Evolutionary conservation across 139 green algal species (phyloP).

Genomic region (Chlamydomonas schloesseri): DNA sequence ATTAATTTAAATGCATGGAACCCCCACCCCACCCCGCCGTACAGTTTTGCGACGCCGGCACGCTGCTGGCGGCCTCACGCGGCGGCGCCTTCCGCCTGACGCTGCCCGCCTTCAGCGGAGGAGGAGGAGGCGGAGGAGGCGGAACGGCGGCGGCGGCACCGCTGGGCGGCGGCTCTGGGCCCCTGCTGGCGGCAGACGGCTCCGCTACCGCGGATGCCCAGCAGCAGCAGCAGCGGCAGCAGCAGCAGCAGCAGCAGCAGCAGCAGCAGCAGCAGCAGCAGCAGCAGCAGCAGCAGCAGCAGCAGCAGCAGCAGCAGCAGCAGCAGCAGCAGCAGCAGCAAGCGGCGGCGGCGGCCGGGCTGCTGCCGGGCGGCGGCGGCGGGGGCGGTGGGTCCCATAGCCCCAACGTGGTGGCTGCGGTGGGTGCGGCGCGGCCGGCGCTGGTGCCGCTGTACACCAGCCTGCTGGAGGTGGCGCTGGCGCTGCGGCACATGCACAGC

Average conservation of each 20-base stretch:
- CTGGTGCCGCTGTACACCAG: slow-evolving; percentile 21
- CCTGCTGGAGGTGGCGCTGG: slow-evolving; percentile 32
- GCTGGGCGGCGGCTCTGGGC: no score
- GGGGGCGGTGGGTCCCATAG: neutral
- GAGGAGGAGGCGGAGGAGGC: no score
- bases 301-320: neutral
- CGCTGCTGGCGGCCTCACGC: neutral
- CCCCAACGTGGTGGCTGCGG: neutral
- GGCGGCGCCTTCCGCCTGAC: neutral
- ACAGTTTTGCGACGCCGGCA: slow-evolving; percentile 17
- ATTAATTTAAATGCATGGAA: no score
- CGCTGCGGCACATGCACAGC: neutral
- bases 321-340: neutral
- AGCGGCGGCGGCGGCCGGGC: neutral
- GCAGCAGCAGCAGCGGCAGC: no score
- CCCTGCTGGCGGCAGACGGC: no score
- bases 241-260: no score
- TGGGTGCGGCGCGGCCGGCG: neutral
- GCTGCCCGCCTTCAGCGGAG: neutral
- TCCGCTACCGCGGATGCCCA: no score
- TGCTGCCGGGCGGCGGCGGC: neutral
- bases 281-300: neutral
- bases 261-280: neutral
- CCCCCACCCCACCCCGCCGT: neutral
- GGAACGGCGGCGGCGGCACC: no score